Conservation (phyloP, 345 rosid species). For the Salix purpurea region DNA sequence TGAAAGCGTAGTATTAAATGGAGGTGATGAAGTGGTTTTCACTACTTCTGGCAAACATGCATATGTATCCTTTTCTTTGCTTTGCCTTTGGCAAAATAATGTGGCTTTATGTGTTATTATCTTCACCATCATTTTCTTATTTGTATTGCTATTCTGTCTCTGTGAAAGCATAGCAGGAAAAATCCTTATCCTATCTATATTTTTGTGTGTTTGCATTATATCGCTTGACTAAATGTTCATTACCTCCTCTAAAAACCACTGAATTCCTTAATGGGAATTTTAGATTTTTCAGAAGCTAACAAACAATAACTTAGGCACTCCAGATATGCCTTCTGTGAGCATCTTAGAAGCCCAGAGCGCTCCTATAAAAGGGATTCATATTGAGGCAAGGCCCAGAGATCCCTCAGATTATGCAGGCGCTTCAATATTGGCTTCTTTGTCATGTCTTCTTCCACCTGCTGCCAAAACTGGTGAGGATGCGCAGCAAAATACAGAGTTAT, state of each 20-base stretch:
- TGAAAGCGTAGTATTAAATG: slow-evolving; percentile 46
- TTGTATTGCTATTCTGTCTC: neutral
- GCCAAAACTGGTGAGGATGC: slow-evolving; percentile 45
- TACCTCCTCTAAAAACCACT: neutral
- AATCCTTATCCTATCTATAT: neutral
- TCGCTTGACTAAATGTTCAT: slow-evolving; percentile 13
- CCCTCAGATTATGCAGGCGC: slow-evolving; percentile 86
- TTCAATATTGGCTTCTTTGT: slow-evolving; percentile 81
- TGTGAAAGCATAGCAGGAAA: neutral
- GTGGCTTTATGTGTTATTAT: neutral
- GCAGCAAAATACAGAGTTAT: slow-evolving; percentile 53
- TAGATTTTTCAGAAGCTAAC: slow-evolving; percentile 87
- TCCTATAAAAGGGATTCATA: slow-evolving; percentile 62
- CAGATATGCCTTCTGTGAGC: slow-evolving; percentile 53
- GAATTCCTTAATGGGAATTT: slow-evolving; percentile 42
- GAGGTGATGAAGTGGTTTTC: slow-evolving; percentile 93
- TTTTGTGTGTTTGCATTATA: neutral
- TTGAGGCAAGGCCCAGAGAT: slow-evolving; percentile 80
- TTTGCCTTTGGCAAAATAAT: neutral
- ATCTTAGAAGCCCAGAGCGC: slow-evolving; percentile 71
- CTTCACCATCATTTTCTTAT: neutral
- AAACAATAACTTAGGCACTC: slow-evolving; percentile 55
- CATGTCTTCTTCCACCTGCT: slow-evolving; percentile 61
- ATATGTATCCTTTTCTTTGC: slow-evolving; percentile 73
- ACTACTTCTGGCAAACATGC: slow-evolving; percentile 67